Evolutionary conservation across 2,329 filamentous ascomycete species (phyloP), one percentile per base, ranked within the genome.

Genomic region (Alternaria longipes): DNA sequence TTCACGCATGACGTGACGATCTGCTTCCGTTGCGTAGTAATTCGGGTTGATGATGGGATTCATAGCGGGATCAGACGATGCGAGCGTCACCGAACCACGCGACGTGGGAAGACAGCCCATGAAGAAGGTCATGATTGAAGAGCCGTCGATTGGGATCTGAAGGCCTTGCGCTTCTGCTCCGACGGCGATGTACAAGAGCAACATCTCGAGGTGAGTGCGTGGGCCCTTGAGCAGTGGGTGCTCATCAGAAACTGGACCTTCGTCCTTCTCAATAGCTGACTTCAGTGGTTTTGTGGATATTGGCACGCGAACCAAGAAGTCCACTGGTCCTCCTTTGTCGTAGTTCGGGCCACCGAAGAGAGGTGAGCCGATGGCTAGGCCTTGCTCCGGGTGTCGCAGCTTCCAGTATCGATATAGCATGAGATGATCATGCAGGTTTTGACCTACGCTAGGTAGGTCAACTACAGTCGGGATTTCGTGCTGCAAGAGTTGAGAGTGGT

Each of bases 361-460:
- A 24, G 69, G 66, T 3, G 68, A 70, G 14, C 69, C 32, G 20
- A 72, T 54, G 3, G 71, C 60, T 8, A 71, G 59, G 2, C 69
- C 69, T 34, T 59, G 32, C n/a, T 71, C 69, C 2, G 71, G 69
- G 32, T 71, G 47, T 18, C 65, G 65, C 12, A 73, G 60, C 54
- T 72, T 72, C 71, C 70, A 74, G 62, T 71, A 70, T 22, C 68
- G 62, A 36, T 62, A 69, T n/a, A 65, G 22, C 56, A 69, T 60
- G 18, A 70, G 26, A 46, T 89, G 87, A 70, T 91, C 89, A 46
- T 87, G 81, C 4, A 91, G 79, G 75, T 90, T 88, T 61, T 83
- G 84, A 3, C 89, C 89, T 2, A 91, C 87, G 32, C 87, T 84
- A 1, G 84, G 84, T 1, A 87, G 84, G 62, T 89, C 32, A 16